These are phyloP conservation scores for Naganishia liquefaciens DNA, from an alignment of 1,284 basidiomycete genomes.

Conservation along the genomic window DNA sequence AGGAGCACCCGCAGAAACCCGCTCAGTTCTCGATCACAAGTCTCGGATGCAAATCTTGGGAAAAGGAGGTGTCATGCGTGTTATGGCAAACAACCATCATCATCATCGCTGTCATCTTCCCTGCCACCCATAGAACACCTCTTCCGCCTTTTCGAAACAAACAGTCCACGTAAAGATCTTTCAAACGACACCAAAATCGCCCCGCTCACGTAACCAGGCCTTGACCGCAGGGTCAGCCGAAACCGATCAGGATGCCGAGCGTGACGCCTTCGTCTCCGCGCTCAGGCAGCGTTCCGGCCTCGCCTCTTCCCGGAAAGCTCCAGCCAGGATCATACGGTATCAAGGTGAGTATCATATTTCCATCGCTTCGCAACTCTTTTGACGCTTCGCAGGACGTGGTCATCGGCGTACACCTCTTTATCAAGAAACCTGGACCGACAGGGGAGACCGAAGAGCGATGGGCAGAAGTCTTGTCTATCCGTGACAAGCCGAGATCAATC, in stretches of 20 bases:
- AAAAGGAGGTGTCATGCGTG: background rate
- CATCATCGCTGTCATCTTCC: background rate
- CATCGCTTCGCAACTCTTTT: background rate
- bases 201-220: background rate
- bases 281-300: conserved; percentile 6
- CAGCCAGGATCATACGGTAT: conserved; percentile 25
- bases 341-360: conserved; percentile 2
- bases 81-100: conserved; percentile 3
- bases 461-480: conserved; percentile 89
- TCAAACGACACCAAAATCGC: background rate
- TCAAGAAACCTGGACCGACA: conserved; percentile 71
- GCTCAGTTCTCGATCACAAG: background rate
- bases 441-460: conserved; percentile 80
- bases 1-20: too few species aligned
- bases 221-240: background rate
- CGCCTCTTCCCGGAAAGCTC: conserved; percentile 10
- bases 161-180: background rate
- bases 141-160: background rate
- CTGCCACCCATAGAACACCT: background rate
- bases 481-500: conserved; percentile 67
- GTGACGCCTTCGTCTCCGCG: conserved; percentile 18
- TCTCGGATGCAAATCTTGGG: conserved; percentile 2
- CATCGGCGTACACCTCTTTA: conserved; percentile 90
- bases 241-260: conserved; percentile 7
- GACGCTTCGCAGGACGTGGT: conserved; percentile 65